Evolutionary conservation across 768 basidiomycete genomes (phyloP), one percentile per base, ranked within the genome.

Genomic region (Pleurotus salmoneostramineus): DNA sequence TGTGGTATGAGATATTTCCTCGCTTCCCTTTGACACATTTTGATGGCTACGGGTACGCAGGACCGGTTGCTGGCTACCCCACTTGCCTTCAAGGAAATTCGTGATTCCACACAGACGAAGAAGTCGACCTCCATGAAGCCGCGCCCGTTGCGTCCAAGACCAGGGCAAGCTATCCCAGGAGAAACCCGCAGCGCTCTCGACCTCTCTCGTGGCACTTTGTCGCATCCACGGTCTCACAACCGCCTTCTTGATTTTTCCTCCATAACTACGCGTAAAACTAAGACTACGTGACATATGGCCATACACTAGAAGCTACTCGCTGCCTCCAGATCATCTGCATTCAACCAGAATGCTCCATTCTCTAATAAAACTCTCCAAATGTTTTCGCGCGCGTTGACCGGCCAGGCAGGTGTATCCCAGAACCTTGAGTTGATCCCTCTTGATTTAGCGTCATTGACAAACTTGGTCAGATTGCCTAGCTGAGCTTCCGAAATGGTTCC

Each of bases 61-160:
- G 87, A 89, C 60, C 80, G 81, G 36, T 69, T 91, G 34, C 66
- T 92, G 47, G 90, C 89, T 1, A 79, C 80, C 50, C 88, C 89
- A 0, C 64, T 88, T 55, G 80, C 77, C 6, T 71, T 77, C 59
- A 76, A 75, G 66, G 64, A 76, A 59, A 62, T 79, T 49, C 72
- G 79, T 57, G 76, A 77, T 71, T 79, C 74, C 63, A 71, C 66
- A 64, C 75, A 73, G 63, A 71, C 68, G 63, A 75, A 69, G 61
- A 69, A 70, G 43, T 52, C 64, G 4, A 60, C 52, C 33, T 35
- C 12, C 33, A 35, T 43, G 55, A 62, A 66, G 32, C 67, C 59
- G 33, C 66, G 61, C 56, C 57, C 70, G 8, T 74, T 71, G 45
- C 72, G 70, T 27, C 63, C 65, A 8, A 75, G 66, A 58, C 84